Conservation (phyloP, 2,329 filamentous ascomycete genomes). For the Alternaria sp. region DNA sequence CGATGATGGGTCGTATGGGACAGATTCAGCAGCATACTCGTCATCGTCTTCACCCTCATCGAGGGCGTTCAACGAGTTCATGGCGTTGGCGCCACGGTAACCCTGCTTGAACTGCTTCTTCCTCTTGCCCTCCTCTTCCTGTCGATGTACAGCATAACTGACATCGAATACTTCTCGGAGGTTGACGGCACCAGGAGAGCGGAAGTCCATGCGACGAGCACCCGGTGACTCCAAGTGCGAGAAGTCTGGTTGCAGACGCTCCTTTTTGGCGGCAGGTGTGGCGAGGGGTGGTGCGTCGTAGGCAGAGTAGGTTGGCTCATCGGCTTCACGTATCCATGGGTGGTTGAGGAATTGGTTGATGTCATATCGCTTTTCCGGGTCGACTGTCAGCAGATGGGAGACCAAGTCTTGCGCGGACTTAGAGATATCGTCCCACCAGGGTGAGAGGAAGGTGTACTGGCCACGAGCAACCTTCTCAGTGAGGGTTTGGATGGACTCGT, state of each 20-base stretch:
- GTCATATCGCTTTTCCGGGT: constrained; percentile 93
- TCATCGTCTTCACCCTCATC: constrained; percentile 72
- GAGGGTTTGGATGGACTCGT: constrained; percentile 95
- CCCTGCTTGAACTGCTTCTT: constrained; percentile 83
- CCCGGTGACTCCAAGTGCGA: constrained; percentile 67
- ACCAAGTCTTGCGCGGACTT: constrained; percentile 94
- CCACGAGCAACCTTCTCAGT: constrained; percentile 97
- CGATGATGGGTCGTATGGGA: constrained; percentile 59
- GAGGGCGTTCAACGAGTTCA: constrained; percentile 71
- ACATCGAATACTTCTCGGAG: constrained; percentile 97
- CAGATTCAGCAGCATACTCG: constrained; percentile 71
- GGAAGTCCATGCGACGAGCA: constrained; percentile 85
- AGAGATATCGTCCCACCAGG: constrained; percentile 99
- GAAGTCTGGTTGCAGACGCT: constrained; percentile 60
- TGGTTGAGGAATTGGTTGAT: constrained; percentile 94
- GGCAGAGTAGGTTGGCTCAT: constrained; percentile 73
- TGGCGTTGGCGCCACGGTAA: constrained; percentile 68
- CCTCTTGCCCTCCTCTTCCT: constrained; percentile 94
- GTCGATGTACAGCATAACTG: constrained; percentile 94
- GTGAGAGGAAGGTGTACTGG: constrained; percentile 96
- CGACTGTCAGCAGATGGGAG: constrained; percentile 89
- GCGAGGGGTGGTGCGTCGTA: constrained; percentile 76
- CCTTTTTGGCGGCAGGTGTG: constrained; percentile 71
- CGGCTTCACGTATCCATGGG: constrained; percentile 84
- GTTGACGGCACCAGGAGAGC: constrained; percentile 93